Base-by-base conservation (phyloP, 2,329 filamentous ascomycete genomes). In the Fonsecaea nubica region DNA sequence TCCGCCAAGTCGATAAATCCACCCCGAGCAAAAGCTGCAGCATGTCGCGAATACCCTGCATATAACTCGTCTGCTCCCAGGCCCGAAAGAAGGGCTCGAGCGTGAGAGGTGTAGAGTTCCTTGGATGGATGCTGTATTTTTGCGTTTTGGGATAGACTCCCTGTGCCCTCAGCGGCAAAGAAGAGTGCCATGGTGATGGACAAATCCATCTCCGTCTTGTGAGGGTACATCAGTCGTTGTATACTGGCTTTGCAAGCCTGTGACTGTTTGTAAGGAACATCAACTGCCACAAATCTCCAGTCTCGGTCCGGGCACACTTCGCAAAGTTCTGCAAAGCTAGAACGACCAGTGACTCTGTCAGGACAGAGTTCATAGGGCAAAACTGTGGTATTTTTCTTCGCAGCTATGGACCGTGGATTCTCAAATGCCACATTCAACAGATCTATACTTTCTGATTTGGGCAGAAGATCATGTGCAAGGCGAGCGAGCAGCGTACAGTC, bases 171-270 rank as follows among this genome's bases (percentile, higher is more conserved):
- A 0, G 94, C 89, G 5, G 95, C 93, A 80, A 99, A 99, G 77
- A 97, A 98, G n/a, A 99, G 83, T 0, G 95, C 95, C 72, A 87
- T 90, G 0, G 92, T 91, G 73, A 99, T 99, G 3, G 95, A 99
- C 0, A 99, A 83, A 74, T 99, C 95, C 95, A 99, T 99, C 78
- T 99, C 95, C 0, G 95, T 99, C 72, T 97, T 94, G 78, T 99
- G 95, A 0, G 95, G 95, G 72, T 90, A 85, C 77, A 99, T 97
- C 18, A 99, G 82, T 1, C 87, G 84, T 42, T 93, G 85, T 21
- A 99, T 86, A 32, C 84, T 84, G 2, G 84, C 74, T 68, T 92
- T 87, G 73, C 96, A 91, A 1, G 84, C 82, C 52, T 89, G 76
- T 0, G 89, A 91, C 72, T 96, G 91, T 5, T 82, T 76, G 75